Conservation (phyloP, 2,329 filamentous ascomycete species). For the Pezicula neosporulosa region DNA sequence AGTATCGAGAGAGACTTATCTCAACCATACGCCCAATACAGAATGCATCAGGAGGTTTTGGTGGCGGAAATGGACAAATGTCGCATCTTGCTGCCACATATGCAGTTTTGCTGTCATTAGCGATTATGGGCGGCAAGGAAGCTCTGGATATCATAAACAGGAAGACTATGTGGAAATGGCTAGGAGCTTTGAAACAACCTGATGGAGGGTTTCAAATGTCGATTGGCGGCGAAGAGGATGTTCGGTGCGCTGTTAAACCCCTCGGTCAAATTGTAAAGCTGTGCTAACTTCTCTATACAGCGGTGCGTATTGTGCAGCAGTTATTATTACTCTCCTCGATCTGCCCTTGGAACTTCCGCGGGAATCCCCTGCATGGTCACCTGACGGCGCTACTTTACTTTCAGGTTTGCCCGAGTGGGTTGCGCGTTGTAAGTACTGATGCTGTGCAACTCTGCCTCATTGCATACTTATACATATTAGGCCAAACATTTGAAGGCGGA, state of each 20-base stretch:
- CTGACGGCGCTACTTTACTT: slow-evolving; percentile 63
- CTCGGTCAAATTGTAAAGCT: background rate
- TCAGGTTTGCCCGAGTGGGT: slow-evolving; percentile 78
- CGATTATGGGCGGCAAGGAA: slow-evolving; percentile 72
- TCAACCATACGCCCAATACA: slow-evolving; percentile 79
- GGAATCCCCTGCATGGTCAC: slow-evolving; percentile 63
- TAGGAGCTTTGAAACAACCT: slow-evolving; percentile 79
- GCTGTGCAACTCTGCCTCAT: slow-evolving; percentile 1
- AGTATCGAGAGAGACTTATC: slow-evolving; percentile 66
- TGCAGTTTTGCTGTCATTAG: slow-evolving; percentile 74
- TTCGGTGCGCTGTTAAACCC: slow-evolving; percentile 56
- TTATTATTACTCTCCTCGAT: slow-evolving; percentile 78
- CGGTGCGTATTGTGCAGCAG: slow-evolving; percentile 88
- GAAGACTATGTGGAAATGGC: slow-evolving; percentile 84
- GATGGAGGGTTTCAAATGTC: slow-evolving; percentile 90
- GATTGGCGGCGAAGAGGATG: slow-evolving; percentile 85
- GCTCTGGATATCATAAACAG: slow-evolving; percentile 76
- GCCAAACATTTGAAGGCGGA: slow-evolving; percentile 93
- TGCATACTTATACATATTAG: slow-evolving; percentile 36
- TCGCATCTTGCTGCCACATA: slow-evolving; percentile 90
- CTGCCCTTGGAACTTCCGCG: slow-evolving; percentile 76
- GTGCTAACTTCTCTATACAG: slow-evolving; percentile 39
- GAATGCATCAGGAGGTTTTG: slow-evolving; percentile 81
- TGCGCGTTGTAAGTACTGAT: slow-evolving; percentile 61
- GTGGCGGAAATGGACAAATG: slow-evolving; percentile 86